These are phyloP conservation scores for Microthyrium microscopicum DNA, from an alignment of 2,329 filamentous ascomycete species.

Conservation along the genomic window DNA sequence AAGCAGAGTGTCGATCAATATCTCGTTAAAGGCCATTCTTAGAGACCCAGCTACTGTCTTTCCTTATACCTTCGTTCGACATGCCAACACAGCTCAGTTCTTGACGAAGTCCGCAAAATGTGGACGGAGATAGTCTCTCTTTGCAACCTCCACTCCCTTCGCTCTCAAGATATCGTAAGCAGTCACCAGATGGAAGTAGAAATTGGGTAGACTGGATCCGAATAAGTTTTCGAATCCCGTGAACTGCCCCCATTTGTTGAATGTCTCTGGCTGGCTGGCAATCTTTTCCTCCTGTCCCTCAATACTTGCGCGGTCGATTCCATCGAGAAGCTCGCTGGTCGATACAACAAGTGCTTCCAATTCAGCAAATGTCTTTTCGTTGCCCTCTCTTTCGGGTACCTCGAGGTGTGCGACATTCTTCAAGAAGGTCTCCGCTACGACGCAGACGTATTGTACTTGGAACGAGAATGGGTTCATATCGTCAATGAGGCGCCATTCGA, in stretches of 20 bases:
- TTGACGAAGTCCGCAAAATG: too few relatives aligned
- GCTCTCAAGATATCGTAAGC: conserved; percentile 44
- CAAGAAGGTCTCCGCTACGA: neutral
- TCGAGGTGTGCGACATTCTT: neutral
- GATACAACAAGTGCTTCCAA: neutral
- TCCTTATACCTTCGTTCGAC: too few relatives aligned
- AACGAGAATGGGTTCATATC: neutral
- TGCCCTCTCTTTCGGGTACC: neutral
- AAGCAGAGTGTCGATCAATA: too few relatives aligned
- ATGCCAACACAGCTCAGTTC: too few relatives aligned
- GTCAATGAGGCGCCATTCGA: neutral
- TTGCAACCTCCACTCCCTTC: conserved; percentile 45
- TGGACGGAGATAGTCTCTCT: conserved; percentile 43
- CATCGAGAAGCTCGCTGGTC: neutral
- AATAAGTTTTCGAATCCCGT: conserved; percentile 29
- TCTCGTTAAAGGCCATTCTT: too few relatives aligned
- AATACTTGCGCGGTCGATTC: neutral
- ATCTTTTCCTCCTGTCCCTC: neutral
- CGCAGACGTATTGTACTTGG: neutral
- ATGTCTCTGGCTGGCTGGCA: conserved; percentile 18
- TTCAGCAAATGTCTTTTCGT: neutral
- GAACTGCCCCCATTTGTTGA: conserved; percentile 21
- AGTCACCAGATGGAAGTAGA: conserved; percentile 46
- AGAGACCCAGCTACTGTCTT: too few relatives aligned
- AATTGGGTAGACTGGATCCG: conserved; percentile 38